Percentiles rank a stretch among this genome's conserved stretches.
Evolutionary conservation across 148 eudicot genomes (phyloP).

Genomic region (Persicaria maculosa): DNA sequence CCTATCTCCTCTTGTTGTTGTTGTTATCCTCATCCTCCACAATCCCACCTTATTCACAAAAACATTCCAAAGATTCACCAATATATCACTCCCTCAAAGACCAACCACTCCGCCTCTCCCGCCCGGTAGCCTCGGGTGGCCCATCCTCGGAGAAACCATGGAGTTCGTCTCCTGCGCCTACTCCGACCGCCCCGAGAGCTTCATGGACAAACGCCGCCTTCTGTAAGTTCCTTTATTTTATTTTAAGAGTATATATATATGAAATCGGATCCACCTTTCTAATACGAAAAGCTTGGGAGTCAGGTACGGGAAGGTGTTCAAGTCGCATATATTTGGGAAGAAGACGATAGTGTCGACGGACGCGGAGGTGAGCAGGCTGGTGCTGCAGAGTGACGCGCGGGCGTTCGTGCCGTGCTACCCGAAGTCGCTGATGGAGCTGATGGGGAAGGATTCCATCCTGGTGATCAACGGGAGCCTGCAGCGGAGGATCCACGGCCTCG

Average conservation of each 20-base stretch:
- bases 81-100: background rate
- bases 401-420: conserved; percentile 82
- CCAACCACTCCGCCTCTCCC: conserved; percentile 21
- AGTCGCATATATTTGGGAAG: conserved; percentile 82
- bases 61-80: background rate
- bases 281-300: background rate
- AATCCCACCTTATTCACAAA: background rate
- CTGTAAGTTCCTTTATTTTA: conserved; percentile 36
- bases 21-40: background rate
- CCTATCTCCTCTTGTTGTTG: background rate
- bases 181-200: conserved; percentile 65
- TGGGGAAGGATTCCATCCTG: conserved; percentile 77
- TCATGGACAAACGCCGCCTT: conserved; percentile 78
- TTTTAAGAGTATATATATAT: no score
- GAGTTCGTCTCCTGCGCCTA: conserved; percentile 81
- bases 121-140: conserved; percentile 71
- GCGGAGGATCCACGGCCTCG: conserved; percentile 72
- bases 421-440: conserved; percentile 73
- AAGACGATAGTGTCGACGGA: conserved; percentile 73
- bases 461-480: conserved; percentile 75
- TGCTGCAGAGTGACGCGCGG: conserved; percentile 76
- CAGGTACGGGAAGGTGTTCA: conserved; percentile 88
- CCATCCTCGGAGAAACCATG: conserved; percentile 82
- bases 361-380: conserved; percentile 72
- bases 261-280: no score